Percentiles rank a stretch among this genome's conserved stretches.
These are phyloP conservation scores for Calvatia gigantea DNA, from an alignment of 768 basidiomycete species.

Conservation along the genomic window DNA sequence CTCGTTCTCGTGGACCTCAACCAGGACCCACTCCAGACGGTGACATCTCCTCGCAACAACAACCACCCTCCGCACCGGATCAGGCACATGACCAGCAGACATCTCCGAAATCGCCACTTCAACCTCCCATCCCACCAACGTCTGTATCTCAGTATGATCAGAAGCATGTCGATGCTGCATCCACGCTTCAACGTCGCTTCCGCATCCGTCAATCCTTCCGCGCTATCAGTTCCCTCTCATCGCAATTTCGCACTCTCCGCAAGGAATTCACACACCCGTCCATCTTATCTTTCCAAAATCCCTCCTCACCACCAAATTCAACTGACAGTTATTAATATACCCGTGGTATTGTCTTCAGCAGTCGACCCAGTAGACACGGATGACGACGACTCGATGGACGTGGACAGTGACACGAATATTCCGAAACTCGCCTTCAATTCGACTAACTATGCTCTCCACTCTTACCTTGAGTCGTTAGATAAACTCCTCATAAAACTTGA, in stretches of 20 bases:
- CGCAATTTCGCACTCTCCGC: slow-evolving; percentile 42
- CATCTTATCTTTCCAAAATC: slow-evolving; percentile 44
- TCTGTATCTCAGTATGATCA: slow-evolving; percentile 24
- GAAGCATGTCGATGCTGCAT: slow-evolving; percentile 37
- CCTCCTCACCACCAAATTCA: slow-evolving; percentile 10
- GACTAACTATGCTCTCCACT: slow-evolving; percentile 57
- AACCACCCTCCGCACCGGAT: no score
- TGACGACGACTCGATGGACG: slow-evolving; percentile 19
- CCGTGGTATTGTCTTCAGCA: slow-evolving; percentile 24
- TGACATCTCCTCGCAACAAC: no score
- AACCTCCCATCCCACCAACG: slow-evolving; percentile 3
- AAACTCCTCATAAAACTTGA: slow-evolving; percentile 66
- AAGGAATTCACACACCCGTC: slow-evolving; percentile 40
- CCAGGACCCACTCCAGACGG: no score
- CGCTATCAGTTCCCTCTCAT: slow-evolving; percentile 34
- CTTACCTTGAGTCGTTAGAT: slow-evolving; percentile 58
- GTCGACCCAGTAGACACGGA: slow-evolving; percentile 18
- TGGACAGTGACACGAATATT: slow-evolving; percentile 9
- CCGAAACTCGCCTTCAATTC: slow-evolving; percentile 57
- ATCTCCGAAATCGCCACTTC: slow-evolving; percentile 5
- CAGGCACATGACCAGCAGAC: no score
- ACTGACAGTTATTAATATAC: slow-evolving; percentile 20
- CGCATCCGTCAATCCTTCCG: slow-evolving; percentile 40
- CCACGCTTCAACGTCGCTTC: slow-evolving; percentile 43
- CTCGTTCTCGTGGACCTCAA: no score